Conservation (phyloP, 1,284 basidiomycete genomes). For the Takashimella tepidaria region DNA sequence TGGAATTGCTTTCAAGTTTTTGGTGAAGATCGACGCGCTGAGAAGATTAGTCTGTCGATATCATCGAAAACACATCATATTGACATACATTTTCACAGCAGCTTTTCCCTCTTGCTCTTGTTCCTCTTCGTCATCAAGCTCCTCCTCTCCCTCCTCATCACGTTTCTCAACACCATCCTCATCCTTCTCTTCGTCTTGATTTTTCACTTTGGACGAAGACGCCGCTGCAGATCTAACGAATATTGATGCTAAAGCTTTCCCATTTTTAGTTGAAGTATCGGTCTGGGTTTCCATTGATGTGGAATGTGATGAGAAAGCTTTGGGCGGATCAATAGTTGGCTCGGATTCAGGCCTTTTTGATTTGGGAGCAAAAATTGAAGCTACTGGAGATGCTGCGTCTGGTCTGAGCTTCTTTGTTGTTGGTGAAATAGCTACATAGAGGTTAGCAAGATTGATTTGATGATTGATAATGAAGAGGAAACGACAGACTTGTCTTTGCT, state of each 20-base stretch:
- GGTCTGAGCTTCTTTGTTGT: constrained; percentile 36
- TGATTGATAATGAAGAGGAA: not conserved
- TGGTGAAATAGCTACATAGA: constrained; percentile 25
- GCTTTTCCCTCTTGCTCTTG: constrained; percentile 58
- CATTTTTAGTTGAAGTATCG: constrained; percentile 18
- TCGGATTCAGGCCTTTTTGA: constrained; percentile 1
- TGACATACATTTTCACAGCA: constrained; percentile 59
- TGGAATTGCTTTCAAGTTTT: constrained; percentile 57
- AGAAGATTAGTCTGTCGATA: constrained; percentile 2
- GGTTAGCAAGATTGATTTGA: not conserved
- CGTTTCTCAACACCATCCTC: too few relatives aligned
- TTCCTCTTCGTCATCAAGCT: constrained; percentile 42
- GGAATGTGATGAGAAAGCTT: constrained; percentile 9
- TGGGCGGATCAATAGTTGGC: not conserved
- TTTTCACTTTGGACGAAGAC: constrained; percentile 24
- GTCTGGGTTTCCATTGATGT: constrained; percentile 4
- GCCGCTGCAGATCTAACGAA: constrained; percentile 38
- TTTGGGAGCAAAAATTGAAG: constrained; percentile 27
- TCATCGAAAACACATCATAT: not conserved
- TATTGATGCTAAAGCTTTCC: constrained; percentile 46
- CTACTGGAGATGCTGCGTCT: constrained; percentile 12
- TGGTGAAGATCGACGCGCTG: constrained; percentile 58
- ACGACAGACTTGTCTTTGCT: constrained; percentile 6
- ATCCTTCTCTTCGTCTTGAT: constrained; percentile 48
- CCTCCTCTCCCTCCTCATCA: constrained; percentile 47